Percentiles rank a stretch among this genome's conserved stretches.
These are phyloP conservation scores for Wickerhamiella australiensis DNA, from an alignment of 805 yeast species.

Conservation along the genomic window DNA sequence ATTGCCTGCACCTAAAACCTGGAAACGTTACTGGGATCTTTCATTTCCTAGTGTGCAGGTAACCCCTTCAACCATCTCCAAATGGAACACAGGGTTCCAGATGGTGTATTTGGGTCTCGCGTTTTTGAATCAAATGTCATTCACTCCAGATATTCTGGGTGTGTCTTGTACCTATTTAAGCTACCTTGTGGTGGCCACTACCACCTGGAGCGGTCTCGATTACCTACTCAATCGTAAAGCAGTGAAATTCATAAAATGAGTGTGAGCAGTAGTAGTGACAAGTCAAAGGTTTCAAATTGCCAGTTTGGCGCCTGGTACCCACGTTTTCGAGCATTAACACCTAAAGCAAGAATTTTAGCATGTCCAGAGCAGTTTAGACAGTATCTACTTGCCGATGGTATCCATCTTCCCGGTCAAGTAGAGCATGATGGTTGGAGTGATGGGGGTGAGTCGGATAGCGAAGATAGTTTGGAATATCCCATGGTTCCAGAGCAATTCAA, in stretches of 20 bases:
- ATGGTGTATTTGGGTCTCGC: constrained; percentile 72
- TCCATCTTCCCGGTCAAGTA: constrained; percentile 38
- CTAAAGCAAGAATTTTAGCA: constrained; percentile 41
- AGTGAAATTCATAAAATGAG: constrained; percentile 20
- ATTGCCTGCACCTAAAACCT: constrained; percentile 63
- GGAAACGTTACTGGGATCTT: constrained; percentile 64
- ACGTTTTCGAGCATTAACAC: constrained; percentile 36
- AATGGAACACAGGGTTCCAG: constrained; percentile 81
- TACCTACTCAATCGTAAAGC: constrained; percentile 19
- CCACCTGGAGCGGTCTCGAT: constrained; percentile 58
- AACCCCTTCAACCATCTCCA: constrained; percentile 74
- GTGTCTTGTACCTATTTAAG: constrained; percentile 24
- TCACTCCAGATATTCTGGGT: constrained; percentile 24
- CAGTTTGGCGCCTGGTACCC: constrained; percentile 39
- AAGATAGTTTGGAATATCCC: constrained; percentile 22
- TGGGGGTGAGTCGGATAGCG: constrained; percentile 21
- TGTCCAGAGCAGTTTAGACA: constrained; percentile 49
- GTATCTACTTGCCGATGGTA: constrained; percentile 57
- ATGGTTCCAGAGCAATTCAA: constrained; percentile 47
- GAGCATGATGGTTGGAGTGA: constrained; percentile 30
- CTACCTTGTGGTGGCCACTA: constrained; percentile 46
- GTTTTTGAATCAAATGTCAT: constrained; percentile 28
- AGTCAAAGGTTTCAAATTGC: neutral
- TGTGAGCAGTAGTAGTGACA: neutral
- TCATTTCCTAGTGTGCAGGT: constrained; percentile 74